These are phyloP conservation scores for Periconia macrospinosa DNA, from an alignment of 2,329 filamentous ascomycete species.

Conservation along the genomic window DNA sequence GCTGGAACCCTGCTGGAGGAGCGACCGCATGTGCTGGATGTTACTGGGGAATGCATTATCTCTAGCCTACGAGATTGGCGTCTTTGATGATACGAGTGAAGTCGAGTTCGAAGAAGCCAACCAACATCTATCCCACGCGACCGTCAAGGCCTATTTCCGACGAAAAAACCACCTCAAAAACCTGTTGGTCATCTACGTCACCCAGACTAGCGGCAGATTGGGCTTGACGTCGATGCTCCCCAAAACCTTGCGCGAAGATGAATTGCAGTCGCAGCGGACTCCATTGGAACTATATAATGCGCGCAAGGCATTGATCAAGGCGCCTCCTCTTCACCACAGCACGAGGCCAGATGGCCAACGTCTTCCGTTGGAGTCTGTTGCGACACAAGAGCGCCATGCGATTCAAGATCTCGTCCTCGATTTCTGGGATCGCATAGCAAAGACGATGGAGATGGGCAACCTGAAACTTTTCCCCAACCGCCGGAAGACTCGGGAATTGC, in stretches of 20 bases:
- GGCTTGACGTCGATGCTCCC: conserved; percentile 95
- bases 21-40: conserved; percentile 97
- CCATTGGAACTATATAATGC: conserved; percentile 40
- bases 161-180: conserved; percentile 81
- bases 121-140: conserved; percentile 46
- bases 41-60: conserved; percentile 87
- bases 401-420: conserved; percentile 65
- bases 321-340: conserved; percentile 38
- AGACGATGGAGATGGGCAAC: conserved; percentile 89
- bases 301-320: conserved; percentile 38
- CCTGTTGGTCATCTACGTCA: conserved; percentile 85
- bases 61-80: conserved; percentile 88
- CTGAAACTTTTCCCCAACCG: conserved; percentile 84
- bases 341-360: conserved; percentile 41
- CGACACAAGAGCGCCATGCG: conserved; percentile 40
- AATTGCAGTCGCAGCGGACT: conserved; percentile 25
- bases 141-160: conserved; percentile 76
- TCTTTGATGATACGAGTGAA: conserved; percentile 89
- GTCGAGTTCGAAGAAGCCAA: conserved; percentile 54
- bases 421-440: conserved; percentile 92
- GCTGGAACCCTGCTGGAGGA: conserved; percentile 92
- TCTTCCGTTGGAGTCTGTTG: conserved; percentile 38
- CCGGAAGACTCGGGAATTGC: conserved; percentile 84
- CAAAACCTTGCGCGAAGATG: conserved; percentile 36
- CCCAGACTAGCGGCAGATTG: conserved; percentile 88